A percentile compares a stretch with the other conserved stretches of the same genome.
phyloP scores from a whole-genome alignment of 2,329 filamentous ascomycete genomes.

The Aspergillus piperis region DNA sequence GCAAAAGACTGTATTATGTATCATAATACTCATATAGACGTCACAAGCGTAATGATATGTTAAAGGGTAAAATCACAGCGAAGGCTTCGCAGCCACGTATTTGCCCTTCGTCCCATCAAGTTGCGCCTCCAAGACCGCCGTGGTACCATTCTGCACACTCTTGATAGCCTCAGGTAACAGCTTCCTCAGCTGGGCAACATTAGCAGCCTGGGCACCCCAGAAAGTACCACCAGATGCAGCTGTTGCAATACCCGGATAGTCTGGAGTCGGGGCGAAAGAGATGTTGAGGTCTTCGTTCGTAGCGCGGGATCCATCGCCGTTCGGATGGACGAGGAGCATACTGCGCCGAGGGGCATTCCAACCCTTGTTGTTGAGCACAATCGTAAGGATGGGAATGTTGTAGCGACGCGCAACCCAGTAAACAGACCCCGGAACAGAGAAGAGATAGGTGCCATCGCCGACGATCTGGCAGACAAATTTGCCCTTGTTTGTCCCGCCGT shows the following conservation, averaged over 20 bases:
- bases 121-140: slow-evolving; percentile 65
- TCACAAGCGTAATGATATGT: background rate
- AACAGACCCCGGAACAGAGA: slow-evolving; percentile 64
- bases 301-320: slow-evolving; percentile 62
- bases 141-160: slow-evolving; percentile 57
- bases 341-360: slow-evolving; percentile 68
- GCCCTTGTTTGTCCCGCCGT: slow-evolving; percentile 53
- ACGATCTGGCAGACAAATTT: slow-evolving; percentile 66
- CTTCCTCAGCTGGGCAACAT: slow-evolving; percentile 56
- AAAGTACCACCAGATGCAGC: slow-evolving; percentile 64
- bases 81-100: slow-evolving; percentile 36
- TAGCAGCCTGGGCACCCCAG: slow-evolving; percentile 62
- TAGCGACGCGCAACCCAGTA: slow-evolving; percentile 71
- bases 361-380: slow-evolving; percentile 70
- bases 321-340: slow-evolving; percentile 65
- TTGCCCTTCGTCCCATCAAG: slow-evolving; percentile 60
- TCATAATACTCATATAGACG: background rate
- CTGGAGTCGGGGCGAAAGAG: slow-evolving; percentile 64
- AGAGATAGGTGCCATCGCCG: slow-evolving; percentile 68
- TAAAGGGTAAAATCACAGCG: background rate
- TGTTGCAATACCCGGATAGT: slow-evolving; percentile 68
- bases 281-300: slow-evolving; percentile 68
- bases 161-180: slow-evolving; percentile 61
- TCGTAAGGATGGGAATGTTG: slow-evolving; percentile 65
- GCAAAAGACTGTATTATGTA: background rate